Evolutionary conservation across 441 rosid species (phyloP).

Genomic region (Kokia cookei): DNA sequence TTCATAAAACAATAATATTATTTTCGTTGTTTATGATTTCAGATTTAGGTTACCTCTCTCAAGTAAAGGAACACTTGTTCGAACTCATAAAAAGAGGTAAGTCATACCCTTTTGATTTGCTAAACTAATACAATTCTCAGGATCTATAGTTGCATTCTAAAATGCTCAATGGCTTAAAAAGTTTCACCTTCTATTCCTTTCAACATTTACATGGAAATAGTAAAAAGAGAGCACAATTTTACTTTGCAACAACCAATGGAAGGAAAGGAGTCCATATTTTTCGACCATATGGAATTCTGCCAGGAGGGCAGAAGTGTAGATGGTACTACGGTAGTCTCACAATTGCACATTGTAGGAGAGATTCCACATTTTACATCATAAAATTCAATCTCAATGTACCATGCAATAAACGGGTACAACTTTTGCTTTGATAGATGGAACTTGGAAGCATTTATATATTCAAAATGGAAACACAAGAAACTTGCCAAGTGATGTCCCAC

Average conservation of each 20-base stretch:
- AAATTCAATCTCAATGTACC: not conserved
- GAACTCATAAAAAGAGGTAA: not conserved
- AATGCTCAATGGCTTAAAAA: not conserved
- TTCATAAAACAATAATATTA: not conserved
- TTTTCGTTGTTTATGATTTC: not conserved
- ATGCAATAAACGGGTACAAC: not conserved
- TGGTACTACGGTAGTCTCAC: not conserved
- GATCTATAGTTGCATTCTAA: not conserved
- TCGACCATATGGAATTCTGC: not conserved
- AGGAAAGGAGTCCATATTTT: too few species aligned
- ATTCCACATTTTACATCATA: not conserved
- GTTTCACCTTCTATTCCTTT: not conserved
- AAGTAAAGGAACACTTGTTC: not conserved
- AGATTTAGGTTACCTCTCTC: not conserved
- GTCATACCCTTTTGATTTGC: not conserved
- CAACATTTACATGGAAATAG: not conserved
- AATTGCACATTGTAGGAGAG: not conserved
- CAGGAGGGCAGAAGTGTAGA: not conserved
- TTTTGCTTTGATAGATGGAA: not conserved
- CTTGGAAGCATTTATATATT: not conserved
- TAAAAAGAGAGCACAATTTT: not conserved
- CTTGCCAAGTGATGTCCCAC: conserved; percentile 21
- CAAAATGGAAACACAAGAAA: not conserved
- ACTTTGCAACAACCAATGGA: not conserved
- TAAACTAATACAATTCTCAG: not conserved